Conservation (phyloP, 2,329 filamentous ascomycete species). For the Ceratocystis diversiconidia region DNA sequence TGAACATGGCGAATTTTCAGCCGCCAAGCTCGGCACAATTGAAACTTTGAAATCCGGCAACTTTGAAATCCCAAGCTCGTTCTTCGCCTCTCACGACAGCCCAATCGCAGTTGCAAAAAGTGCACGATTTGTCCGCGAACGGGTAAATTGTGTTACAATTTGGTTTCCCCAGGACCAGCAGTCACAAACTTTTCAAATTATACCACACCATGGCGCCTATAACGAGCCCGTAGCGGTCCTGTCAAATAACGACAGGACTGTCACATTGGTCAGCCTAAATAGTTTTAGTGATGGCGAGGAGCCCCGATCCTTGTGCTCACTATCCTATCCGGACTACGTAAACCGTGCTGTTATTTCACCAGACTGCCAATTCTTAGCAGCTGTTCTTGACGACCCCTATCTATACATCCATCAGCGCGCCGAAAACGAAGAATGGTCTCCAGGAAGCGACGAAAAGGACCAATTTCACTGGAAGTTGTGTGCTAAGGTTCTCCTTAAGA, state of each 20-base stretch:
- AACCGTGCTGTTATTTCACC: slow-evolving; percentile 93
- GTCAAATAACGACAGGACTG: slow-evolving; percentile 82
- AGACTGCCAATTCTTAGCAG: slow-evolving; percentile 64
- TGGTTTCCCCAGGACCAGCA: slow-evolving; percentile 39
- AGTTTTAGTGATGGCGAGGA: slow-evolving; percentile 35
- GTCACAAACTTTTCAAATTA: slow-evolving; percentile 19
- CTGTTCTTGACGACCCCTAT: slow-evolving; percentile 75
- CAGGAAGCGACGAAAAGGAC: not conserved
- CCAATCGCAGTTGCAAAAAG: slow-evolving; percentile 26
- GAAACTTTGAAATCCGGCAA: slow-evolving; percentile 1
- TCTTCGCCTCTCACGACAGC: not conserved
- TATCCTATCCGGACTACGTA: slow-evolving; percentile 70
- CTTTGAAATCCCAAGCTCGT: not conserved
- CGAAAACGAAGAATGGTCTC: slow-evolving; percentile 24
- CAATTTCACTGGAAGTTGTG: slow-evolving; percentile 38
- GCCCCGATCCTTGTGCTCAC: slow-evolving; percentile 48
- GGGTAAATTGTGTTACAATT: slow-evolving; percentile 53
- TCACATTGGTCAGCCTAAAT: slow-evolving; percentile 66
- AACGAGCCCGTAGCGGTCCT: slow-evolving; percentile 50
- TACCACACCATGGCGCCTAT: slow-evolving; percentile 28
- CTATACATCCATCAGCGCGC: slow-evolving; percentile 65
- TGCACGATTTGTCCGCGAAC: slow-evolving; percentile 41
- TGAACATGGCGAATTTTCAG: slow-evolving; percentile 73
- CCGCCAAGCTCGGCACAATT: slow-evolving; percentile 44
- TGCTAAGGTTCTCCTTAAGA: slow-evolving; percentile 41